Conservation (phyloP, 495 filamentous ascomycete species). For the Podospora anserina region DNA sequence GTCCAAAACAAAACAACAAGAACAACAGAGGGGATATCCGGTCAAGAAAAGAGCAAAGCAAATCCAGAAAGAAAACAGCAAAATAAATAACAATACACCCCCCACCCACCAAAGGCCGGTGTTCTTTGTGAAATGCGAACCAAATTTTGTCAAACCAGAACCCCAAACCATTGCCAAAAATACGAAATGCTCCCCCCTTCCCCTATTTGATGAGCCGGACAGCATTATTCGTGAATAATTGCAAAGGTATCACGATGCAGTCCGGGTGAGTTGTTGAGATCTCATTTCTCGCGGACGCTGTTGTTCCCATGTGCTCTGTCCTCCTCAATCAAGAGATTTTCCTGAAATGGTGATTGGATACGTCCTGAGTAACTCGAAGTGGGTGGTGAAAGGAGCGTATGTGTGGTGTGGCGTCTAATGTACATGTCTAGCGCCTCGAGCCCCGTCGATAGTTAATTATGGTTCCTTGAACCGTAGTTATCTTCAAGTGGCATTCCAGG, state of each 20-base stretch:
- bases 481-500: constrained; percentile 29
- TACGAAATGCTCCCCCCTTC: neutral
- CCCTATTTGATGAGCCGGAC: neutral
- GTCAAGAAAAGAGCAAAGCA: neutral
- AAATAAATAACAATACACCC: neutral
- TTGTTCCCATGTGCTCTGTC: neutral
- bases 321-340: neutral
- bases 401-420: neutral
- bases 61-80: constrained; percentile 2
- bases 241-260: neutral
- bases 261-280: neutral
- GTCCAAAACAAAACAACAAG: neutral
- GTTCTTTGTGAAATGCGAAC: constrained; percentile 8
- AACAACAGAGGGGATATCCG: neutral
- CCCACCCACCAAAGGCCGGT: neutral
- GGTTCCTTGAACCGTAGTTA: neutral
- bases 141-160: constrained; percentile 9
- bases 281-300: neutral
- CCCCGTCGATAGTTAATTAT: neutral
- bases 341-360: neutral
- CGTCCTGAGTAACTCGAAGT: neutral
- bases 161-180: constrained; percentile 1
- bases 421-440: neutral
- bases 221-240: neutral
- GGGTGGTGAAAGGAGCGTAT: neutral